phyloP scores from a whole-genome alignment of 2,329 filamentous ascomycete genomes.

The Fusarium euwallaceae region DNA sequence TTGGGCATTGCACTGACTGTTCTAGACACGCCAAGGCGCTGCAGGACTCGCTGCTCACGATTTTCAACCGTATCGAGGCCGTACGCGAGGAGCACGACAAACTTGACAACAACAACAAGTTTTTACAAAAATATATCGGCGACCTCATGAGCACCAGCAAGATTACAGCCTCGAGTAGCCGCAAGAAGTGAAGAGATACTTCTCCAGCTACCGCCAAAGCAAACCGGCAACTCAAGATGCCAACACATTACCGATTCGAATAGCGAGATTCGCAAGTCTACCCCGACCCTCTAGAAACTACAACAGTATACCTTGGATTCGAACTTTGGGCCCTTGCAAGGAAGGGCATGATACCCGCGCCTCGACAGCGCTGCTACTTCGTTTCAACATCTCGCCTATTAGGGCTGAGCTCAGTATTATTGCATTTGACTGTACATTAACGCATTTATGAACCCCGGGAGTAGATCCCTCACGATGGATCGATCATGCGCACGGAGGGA shows the following conservation, averaged over 20 bases:
- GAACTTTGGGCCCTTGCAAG: constrained; percentile 38
- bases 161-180: constrained; percentile 70
- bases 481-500: constrained; percentile 37
- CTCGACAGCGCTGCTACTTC: constrained; percentile 40
- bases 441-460: constrained; percentile 44
- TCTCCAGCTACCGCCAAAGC: neutral
- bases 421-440: constrained; percentile 46
- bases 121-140: constrained; percentile 97
- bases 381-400: constrained; percentile 20
- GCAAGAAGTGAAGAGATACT: constrained; percentile 63
- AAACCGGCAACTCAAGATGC: neutral
- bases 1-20: constrained; percentile 26
- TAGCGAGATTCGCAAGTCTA: constrained; percentile 15
- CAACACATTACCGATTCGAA: constrained; percentile 12
- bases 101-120: constrained; percentile 96
- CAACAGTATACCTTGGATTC: constrained; percentile 35
- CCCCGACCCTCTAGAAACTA: constrained; percentile 28
- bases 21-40: constrained; percentile 86
- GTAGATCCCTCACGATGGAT: constrained; percentile 35
- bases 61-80: constrained; percentile 94
- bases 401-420: constrained; percentile 24
- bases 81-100: constrained; percentile 97
- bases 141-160: constrained; percentile 92
- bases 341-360: constrained; percentile 50
- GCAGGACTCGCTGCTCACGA: constrained; percentile 88